phyloP scores from a whole-genome alignment of 495 filamentous ascomycete genomes.

The Daldinia childiae region DNA sequence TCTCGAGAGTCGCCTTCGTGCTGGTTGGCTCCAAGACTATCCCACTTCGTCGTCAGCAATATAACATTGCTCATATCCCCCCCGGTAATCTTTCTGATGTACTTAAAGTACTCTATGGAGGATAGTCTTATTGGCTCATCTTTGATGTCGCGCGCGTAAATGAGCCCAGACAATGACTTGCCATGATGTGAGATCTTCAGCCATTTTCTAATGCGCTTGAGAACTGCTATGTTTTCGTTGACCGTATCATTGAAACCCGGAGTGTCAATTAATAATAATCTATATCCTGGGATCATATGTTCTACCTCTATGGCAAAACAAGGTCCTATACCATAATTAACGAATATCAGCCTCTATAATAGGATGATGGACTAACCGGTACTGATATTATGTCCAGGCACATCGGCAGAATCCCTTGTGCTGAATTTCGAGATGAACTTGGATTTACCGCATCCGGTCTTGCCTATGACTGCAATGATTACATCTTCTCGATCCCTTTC shows the following conservation, averaged over 20 bases:
- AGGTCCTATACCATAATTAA: background rate
- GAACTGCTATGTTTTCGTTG: background rate
- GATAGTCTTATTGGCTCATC: background rate
- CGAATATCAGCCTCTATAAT: too few relatives aligned
- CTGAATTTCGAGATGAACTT: background rate
- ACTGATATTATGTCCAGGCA: too few relatives aligned
- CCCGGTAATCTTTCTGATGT: background rate
- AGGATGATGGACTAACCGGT: too few relatives aligned
- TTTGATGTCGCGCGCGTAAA: background rate
- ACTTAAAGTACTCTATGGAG: too few relatives aligned
- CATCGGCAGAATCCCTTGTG: too few relatives aligned
- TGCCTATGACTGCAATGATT: background rate
- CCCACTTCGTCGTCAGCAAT: background rate
- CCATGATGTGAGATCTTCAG: background rate
- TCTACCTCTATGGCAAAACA: background rate
- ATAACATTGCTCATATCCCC: background rate
- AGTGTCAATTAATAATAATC: background rate
- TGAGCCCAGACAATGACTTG: background rate
- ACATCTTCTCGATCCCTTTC: background rate
- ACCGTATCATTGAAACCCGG: background rate
- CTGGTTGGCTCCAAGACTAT: background rate
- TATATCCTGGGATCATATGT: background rate
- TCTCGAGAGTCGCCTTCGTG: background rate
- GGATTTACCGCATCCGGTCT: background rate
- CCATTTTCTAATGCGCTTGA: background rate